Base-by-base conservation (phyloP, 352 stramenopile genomes). In the Globisporangium irregulare region DNA sequence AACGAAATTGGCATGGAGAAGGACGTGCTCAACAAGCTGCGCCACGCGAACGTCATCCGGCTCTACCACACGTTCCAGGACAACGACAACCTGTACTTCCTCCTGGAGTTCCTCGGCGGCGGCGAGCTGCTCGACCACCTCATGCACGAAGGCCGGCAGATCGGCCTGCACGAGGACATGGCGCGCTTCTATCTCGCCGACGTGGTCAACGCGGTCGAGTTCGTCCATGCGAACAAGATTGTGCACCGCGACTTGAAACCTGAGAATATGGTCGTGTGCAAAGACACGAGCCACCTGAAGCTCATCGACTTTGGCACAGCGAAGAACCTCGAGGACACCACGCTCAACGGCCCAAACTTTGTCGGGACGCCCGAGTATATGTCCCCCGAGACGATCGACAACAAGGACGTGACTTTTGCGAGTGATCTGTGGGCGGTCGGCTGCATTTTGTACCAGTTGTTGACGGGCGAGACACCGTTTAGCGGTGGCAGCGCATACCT, bases 1-100 rank as follows among this genome's bases (percentile, higher is more conserved):
- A 99, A 99, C 78, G 97, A 99, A 81, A 98, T 99, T 71, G 84
- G 96, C 57, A 99, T 99, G 97, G 97, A 99, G 82, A 96, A 97
- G 74, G 79, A 97, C 24, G 93, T 98, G 68, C 88, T 98, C 32
- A 97, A 94, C 71, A 79, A 74, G 59, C 78, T 96, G 60, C 77
- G 76, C 55, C 95, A 99, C 70, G 85, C 93, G 10, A 97, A 97
- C 73, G 92, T 99, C 72, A 90, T 99, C 48, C 76, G 84, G 14
- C 84, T 98, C 56, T 98, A 98, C 77, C 90, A 98, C 64, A 97
- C 97, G 12, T 99, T 99, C 81, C 94, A 99, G 64, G 96, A 99
- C 75, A 91, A 97, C 38, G 79, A 79, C 32, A 96, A 93, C 64
- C 72, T 99, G 15, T 99, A 99, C 74, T 99, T 98, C 74, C 73